Conservation (phyloP, 2,329 filamentous ascomycete species). For the Dactylellina parvicollis region DNA sequence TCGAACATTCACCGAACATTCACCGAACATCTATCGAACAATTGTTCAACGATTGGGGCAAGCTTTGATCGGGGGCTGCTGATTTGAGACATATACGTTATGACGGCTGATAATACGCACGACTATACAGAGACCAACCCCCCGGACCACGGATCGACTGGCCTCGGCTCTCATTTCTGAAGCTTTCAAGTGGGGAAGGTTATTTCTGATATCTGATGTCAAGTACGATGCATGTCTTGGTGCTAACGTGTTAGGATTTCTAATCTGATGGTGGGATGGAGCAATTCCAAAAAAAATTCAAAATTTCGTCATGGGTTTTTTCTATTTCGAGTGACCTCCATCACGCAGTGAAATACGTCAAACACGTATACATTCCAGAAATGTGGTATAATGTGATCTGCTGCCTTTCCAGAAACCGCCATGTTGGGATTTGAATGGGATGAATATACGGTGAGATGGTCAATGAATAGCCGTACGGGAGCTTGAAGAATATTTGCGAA, state of each 20-base stretch:
- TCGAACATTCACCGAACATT: too few species aligned
- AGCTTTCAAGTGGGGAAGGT: not conserved
- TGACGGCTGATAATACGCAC: not conserved
- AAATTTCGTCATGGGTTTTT: not conserved
- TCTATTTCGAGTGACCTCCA: conserved; percentile 20
- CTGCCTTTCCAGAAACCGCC: conserved; percentile 5
- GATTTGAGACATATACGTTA: not conserved
- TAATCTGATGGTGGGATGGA: conserved; percentile 24
- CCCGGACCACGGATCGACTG: not conserved
- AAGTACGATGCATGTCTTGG: conserved; percentile 42
- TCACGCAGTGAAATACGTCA: conserved; percentile 1
- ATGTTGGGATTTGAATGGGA: conserved; percentile 14
- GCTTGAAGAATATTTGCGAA: not conserved
- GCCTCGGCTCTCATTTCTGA: not conserved
- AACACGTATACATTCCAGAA: conserved; percentile 22
- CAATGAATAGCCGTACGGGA: too few species aligned
- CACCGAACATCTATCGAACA: too few species aligned
- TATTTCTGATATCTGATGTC: conserved; percentile 13
- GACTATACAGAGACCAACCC: not conserved
- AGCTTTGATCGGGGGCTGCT: too few species aligned
- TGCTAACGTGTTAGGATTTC: conserved; percentile 11
- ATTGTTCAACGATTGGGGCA: too few species aligned
- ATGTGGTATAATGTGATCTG: conserved; percentile 6
- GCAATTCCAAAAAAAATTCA: too few species aligned
- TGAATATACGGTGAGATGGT: too few species aligned